Evolutionary conservation across 352 stramenopile species (phyloP).

Genomic region (Phytophthora ramorum): DNA sequence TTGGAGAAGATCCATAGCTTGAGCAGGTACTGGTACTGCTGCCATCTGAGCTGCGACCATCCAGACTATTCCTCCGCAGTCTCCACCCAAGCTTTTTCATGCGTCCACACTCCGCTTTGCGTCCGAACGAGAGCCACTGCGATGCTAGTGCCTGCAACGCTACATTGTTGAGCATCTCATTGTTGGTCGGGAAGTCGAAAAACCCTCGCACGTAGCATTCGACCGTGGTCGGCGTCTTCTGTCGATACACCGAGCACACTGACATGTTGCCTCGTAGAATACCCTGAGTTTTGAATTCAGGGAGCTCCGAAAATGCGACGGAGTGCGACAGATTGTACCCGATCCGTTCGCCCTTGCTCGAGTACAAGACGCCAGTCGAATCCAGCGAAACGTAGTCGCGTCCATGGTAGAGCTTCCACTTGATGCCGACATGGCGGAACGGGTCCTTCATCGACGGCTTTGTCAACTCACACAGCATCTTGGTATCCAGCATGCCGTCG

Average conservation of each 20-base stretch:
- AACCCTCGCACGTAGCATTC: constrained; percentile 49
- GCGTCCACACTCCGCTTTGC: constrained; percentile 33
- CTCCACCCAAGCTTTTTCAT: constrained; percentile 60
- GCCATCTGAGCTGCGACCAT: constrained; percentile 8
- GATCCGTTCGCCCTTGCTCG: constrained; percentile 30
- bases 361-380: constrained; percentile 35
- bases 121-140: constrained; percentile 37
- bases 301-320: constrained; percentile 42
- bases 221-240: constrained; percentile 37
- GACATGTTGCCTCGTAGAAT: constrained; percentile 53
- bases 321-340: constrained; percentile 57
- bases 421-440: constrained; percentile 48
- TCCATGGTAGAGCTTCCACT: constrained; percentile 48
- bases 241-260: constrained; percentile 46
- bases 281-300: constrained; percentile 25
- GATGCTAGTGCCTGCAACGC: constrained; percentile 30
- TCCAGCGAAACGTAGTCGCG: constrained; percentile 59
- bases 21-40: constrained; percentile 17
- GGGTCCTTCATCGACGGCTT: constrained; percentile 36
- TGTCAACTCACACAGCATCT: constrained; percentile 43
- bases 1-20: constrained; percentile 9
- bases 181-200: constrained; percentile 44
- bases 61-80: constrained; percentile 25
- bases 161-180: constrained; percentile 38
- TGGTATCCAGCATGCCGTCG: constrained; percentile 53